These are phyloP conservation scores for Erigeron philadelphicus DNA, from an alignment of 140 eudicot species.

Conservation along the genomic window DNA sequence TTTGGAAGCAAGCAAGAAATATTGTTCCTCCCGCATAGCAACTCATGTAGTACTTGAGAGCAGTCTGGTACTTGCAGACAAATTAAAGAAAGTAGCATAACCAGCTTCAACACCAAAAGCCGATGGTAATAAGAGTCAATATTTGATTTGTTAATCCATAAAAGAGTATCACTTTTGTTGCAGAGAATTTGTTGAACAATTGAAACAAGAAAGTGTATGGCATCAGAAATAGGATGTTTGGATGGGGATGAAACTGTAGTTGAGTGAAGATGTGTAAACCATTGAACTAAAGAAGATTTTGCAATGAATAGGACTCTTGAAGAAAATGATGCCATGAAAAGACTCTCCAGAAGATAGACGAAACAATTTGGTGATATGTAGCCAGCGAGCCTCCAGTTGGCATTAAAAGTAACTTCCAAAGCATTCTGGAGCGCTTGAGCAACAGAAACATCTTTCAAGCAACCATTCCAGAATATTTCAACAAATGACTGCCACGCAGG, in stretches of 20 bases:
- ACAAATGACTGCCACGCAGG: constrained; percentile 33
- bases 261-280: constrained; percentile 22
- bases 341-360: constrained; percentile 46
- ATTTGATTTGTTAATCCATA: constrained; percentile 20
- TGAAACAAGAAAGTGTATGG: background rate
- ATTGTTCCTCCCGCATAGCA: constrained; percentile 3
- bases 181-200: constrained; percentile 12
- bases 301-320: constrained; percentile 30
- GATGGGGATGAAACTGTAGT: background rate
- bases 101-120: constrained; percentile 26
- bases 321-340: constrained; percentile 28
- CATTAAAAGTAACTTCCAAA: constrained; percentile 23
- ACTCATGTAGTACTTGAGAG: background rate
- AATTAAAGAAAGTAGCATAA: constrained; percentile 23
- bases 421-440: constrained; percentile 13
- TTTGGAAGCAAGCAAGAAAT: constrained; percentile 24
- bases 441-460: background rate
- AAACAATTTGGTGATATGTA: constrained; percentile 43
- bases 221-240: background rate
- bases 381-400: constrained; percentile 28
- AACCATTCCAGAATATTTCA: constrained; percentile 8
- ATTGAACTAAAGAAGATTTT: constrained; percentile 47
- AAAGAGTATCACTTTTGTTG: constrained; percentile 15
- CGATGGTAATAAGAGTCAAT: constrained; percentile 13
- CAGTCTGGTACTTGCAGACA: background rate